Evolutionary conservation across 352 stramenopile species (phyloP).

Genomic region (Pythium monospermum): DNA sequence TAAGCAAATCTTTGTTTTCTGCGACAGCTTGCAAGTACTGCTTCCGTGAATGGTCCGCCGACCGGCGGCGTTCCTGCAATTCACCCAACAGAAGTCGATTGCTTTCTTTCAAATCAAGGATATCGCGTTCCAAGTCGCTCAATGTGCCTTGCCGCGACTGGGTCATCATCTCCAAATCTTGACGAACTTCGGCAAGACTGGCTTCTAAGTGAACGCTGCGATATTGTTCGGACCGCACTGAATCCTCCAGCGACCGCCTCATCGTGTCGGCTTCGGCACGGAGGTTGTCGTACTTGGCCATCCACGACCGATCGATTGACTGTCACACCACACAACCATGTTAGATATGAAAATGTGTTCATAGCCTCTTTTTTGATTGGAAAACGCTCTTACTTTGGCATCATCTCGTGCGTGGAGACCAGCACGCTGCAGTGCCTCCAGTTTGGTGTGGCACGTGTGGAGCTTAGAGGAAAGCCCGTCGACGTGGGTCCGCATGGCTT

Average conservation of each 20-base stretch:
- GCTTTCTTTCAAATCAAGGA: slow-evolving; percentile 52
- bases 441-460: slow-evolving; percentile 38
- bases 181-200: slow-evolving; percentile 25
- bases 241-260: slow-evolving; percentile 37
- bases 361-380: not conserved
- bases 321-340: too few relatives aligned
- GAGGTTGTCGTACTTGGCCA: slow-evolving; percentile 21
- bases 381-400: slow-evolving; percentile 25
- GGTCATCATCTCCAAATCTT: slow-evolving; percentile 28
- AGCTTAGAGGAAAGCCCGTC: slow-evolving; percentile 40
- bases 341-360: not conserved
- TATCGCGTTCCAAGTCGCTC: slow-evolving; percentile 30
- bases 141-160: slow-evolving; percentile 20
- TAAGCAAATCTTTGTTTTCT: slow-evolving; percentile 65
- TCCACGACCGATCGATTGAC: slow-evolving; percentile 19
- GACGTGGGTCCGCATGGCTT: slow-evolving; percentile 30
- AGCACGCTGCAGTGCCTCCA: slow-evolving; percentile 41
- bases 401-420: slow-evolving; percentile 39
- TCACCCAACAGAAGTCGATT: slow-evolving; percentile 60
- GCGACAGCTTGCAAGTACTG: slow-evolving; percentile 47
- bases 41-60: slow-evolving; percentile 48
- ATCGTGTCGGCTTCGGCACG: slow-evolving; percentile 34
- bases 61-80: slow-evolving; percentile 46
- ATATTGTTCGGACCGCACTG: slow-evolving; percentile 33
- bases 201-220: slow-evolving; percentile 29